Evolutionary conservation across 805 yeast species (phyloP).

Genomic region (Huiozyma naganishii): DNA sequence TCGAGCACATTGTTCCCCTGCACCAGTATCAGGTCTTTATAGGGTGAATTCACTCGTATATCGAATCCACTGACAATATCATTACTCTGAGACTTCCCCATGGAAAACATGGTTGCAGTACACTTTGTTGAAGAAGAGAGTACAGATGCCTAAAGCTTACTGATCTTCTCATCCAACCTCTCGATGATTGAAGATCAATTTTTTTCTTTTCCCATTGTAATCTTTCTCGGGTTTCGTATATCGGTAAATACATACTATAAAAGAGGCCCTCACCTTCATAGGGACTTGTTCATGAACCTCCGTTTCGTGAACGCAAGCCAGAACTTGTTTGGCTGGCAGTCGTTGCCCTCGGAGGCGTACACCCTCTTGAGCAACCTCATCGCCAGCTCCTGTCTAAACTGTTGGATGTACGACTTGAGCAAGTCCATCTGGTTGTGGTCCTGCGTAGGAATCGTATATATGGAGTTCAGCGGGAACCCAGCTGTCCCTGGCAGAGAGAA

Average conservation of each 20-base stretch:
- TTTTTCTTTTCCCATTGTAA: too few relatives aligned
- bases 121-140: too few relatives aligned
- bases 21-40: slow-evolving; percentile 56
- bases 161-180: too few relatives aligned
- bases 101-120: slow-evolving; percentile 3
- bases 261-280: slow-evolving; percentile 4
- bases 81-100: slow-evolving; percentile 1
- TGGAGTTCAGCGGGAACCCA: slow-evolving; percentile 81
- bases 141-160: too few relatives aligned
- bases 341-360: slow-evolving; percentile 42
- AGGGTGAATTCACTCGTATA: slow-evolving; percentile 28
- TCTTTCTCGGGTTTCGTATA: not conserved
- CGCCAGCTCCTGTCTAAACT: slow-evolving; percentile 90
- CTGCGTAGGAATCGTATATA: slow-evolving; percentile 57
- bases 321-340: slow-evolving; percentile 60
- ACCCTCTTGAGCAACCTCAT: slow-evolving; percentile 66
- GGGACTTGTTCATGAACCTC: slow-evolving; percentile 80
- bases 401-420: slow-evolving; percentile 72
- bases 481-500: slow-evolving; percentile 92
- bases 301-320: slow-evolving; percentile 96
- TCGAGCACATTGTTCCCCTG: slow-evolving; percentile 60
- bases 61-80: slow-evolving; percentile 21
- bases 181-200: too few relatives aligned
- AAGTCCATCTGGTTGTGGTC: slow-evolving; percentile 69
- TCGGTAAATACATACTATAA: not conserved